Evolutionary conservation across 345 rosid genomes (phyloP).

Genomic region (Melaleuca quinquenervia): DNA sequence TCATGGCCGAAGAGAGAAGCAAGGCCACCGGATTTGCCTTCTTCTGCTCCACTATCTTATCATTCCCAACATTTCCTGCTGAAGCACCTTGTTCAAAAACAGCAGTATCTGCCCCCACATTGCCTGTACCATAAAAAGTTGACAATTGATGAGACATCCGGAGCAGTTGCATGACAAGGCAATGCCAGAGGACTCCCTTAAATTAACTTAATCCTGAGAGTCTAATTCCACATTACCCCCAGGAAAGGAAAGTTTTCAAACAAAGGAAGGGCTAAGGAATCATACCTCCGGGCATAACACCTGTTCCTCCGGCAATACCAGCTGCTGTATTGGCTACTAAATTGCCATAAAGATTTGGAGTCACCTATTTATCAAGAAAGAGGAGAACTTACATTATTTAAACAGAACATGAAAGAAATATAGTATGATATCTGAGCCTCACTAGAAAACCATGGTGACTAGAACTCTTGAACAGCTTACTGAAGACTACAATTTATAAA

Average conservation of each 20-base stretch:
- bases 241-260: background rate
- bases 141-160: background rate
- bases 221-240: background rate
- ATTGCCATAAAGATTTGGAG: constrained; percentile 42
- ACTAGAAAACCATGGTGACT: background rate
- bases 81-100: constrained; percentile 52
- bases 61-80: constrained; percentile 45
- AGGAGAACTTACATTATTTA: background rate
- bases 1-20: constrained; percentile 48
- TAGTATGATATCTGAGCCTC: background rate
- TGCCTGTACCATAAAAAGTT: constrained; percentile 14
- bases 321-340: constrained; percentile 38
- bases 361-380: constrained; percentile 19
- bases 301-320: constrained; percentile 47
- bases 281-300: constrained; percentile 57
- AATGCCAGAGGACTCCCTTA: background rate
- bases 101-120: constrained; percentile 45
- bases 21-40: constrained; percentile 46
- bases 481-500: background rate
- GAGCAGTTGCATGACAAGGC: background rate
- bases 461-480: background rate
- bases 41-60: constrained; percentile 24
- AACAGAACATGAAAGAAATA: background rate
- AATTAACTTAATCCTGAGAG: background rate
- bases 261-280: background rate